phyloP scores from a whole-genome alignment of 1,139 yeast species.

The Candida mesenterica region DNA sequence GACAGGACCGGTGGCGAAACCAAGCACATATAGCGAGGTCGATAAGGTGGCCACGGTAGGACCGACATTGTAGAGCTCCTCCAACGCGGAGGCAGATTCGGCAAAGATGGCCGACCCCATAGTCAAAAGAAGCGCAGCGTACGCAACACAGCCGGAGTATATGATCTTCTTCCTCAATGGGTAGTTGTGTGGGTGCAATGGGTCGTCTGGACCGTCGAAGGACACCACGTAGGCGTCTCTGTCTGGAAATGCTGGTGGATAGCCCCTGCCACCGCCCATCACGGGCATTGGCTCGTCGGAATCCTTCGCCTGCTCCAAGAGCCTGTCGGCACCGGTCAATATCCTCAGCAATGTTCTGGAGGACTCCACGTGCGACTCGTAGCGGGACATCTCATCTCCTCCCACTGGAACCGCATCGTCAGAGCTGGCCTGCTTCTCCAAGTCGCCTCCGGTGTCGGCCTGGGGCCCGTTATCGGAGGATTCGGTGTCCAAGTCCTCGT shows the following conservation, averaged over 20 bases:
- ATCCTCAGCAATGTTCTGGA: conserved; percentile 27
- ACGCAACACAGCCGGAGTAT: conserved; percentile 17
- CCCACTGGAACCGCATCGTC: conserved; percentile 9
- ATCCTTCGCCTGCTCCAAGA: conserved; percentile 26
- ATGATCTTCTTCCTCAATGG: conserved; percentile 35
- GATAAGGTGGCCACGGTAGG: conserved; percentile 59
- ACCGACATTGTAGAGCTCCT: conserved; percentile 49
- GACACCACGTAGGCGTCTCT: conserved; percentile 52
- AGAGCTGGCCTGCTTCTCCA: conserved; percentile 9
- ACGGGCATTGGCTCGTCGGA: conserved; percentile 32
- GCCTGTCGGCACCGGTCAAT: conserved; percentile 26
- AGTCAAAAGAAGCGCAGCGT: conserved; percentile 42
- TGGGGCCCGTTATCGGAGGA: conserved; percentile 16
- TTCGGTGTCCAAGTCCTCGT: no score
- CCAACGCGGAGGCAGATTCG: conserved; percentile 43
- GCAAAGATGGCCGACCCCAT: conserved; percentile 68
- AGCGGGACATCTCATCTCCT: conserved; percentile 28
- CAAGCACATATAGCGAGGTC: conserved; percentile 70
- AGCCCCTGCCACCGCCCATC: conserved; percentile 59
- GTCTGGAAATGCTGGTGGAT: conserved; percentile 53
- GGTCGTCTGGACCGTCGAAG: conserved; percentile 62
- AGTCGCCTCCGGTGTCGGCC: conserved; percentile 15
- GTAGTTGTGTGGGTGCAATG: conserved; percentile 65
- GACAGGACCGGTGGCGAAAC: conserved; percentile 82
- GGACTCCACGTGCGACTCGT: conserved; percentile 26